Percentiles rank a stretch among this genome's conserved stretches.
Evolutionary conservation across 2,329 filamentous ascomycete species (phyloP).

Genomic region (Rutstroemia sydowiana): DNA sequence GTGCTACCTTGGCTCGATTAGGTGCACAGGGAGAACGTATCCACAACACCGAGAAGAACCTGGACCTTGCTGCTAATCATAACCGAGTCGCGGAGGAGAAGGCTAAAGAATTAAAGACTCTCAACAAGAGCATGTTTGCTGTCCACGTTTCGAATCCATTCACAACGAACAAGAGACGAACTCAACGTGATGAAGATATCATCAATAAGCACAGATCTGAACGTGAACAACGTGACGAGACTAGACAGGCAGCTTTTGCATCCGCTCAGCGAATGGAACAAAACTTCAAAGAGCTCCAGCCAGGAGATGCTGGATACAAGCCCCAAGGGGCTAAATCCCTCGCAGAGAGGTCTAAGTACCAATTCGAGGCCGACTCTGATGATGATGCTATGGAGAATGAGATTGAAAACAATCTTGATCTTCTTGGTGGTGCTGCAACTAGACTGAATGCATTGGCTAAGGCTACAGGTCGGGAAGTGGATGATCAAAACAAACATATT

Average conservation of each 20-base stretch:
- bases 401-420: constrained; percentile 59
- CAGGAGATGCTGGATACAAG: constrained; percentile 27
- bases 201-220: constrained; percentile 63
- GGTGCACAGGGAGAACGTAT: constrained; percentile 74
- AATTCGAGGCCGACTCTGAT: constrained; percentile 54
- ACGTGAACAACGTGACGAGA: constrained; percentile 56
- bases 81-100: constrained; percentile 72
- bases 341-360: constrained; percentile 63
- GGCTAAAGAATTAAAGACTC: constrained; percentile 72
- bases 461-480: constrained; percentile 68
- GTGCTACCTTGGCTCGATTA: constrained; percentile 64
- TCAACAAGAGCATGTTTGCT: constrained; percentile 89
- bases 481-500: constrained; percentile 70
- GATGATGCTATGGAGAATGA: constrained; percentile 55
- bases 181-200: constrained; percentile 59
- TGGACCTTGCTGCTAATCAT: constrained; percentile 72
- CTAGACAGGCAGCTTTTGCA: constrained; percentile 46
- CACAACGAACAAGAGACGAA: constrained; percentile 58
- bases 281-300: constrained; percentile 38
- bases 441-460: constrained; percentile 66
- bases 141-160: constrained; percentile 73
- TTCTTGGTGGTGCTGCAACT: constrained; percentile 53
- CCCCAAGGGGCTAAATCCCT: constrained; percentile 31
- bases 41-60: constrained; percentile 73
- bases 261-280: constrained; percentile 48